Evolutionary conservation across 306 rosid species (phyloP).

Genomic region (Ammopiptanthus mongolicus): DNA sequence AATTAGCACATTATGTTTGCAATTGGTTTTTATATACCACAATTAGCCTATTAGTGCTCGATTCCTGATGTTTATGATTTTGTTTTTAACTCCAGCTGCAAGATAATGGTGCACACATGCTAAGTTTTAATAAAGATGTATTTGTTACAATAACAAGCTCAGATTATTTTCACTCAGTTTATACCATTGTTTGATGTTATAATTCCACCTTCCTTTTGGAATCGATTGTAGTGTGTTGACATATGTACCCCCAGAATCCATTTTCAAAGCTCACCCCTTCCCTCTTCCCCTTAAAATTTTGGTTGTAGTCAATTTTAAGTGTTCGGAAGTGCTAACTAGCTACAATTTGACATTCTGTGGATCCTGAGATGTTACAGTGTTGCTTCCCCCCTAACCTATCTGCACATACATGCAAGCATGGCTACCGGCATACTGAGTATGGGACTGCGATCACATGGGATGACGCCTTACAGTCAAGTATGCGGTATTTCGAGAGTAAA

Average conservation of each 20-base stretch:
- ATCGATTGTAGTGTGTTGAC: neutral
- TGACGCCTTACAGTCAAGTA: conserved; percentile 59
- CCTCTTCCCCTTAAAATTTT: neutral
- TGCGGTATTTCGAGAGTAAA: conserved; percentile 53
- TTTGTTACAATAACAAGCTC: neutral
- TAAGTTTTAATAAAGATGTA: conserved; percentile 3
- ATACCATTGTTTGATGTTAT: neutral
- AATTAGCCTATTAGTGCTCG: neutral
- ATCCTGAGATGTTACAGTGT: conserved; percentile 55
- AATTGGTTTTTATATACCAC: neutral
- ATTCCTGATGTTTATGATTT: neutral
- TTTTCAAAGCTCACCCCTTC: neutral
- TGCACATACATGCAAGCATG: conserved; percentile 65
- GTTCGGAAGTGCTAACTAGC: neutral
- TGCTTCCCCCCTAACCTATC: conserved; percentile 72
- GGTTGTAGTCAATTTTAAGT: neutral
- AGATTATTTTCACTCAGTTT: neutral
- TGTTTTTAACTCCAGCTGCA: neutral
- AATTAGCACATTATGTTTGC: neutral
- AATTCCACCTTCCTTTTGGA: neutral
- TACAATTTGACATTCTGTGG: conserved; percentile 17
- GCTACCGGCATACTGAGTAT: conserved; percentile 59
- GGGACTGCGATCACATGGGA: conserved; percentile 90
- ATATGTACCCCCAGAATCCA: neutral
- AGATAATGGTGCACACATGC: neutral